These are phyloP conservation scores for Apiospora koreana DNA, from an alignment of 2,329 filamentous ascomycete genomes.

Conservation along the genomic window DNA sequence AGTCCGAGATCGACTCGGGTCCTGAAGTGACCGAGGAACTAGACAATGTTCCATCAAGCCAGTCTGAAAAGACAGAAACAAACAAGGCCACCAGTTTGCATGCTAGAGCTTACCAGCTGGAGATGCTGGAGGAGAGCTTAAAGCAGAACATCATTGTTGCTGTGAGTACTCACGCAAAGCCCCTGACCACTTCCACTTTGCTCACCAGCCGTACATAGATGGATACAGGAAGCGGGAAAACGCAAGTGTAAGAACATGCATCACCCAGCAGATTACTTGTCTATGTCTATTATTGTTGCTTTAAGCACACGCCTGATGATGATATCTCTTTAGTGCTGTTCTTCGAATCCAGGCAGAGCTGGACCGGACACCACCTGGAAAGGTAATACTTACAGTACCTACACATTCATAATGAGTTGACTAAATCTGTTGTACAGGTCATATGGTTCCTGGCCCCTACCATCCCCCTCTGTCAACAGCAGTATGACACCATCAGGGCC, in stretches of 20 bases:
- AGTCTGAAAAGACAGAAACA: constrained; percentile 13
- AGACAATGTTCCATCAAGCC: neutral
- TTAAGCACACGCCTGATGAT: constrained; percentile 21
- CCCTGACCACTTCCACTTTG: neutral
- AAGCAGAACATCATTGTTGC: constrained; percentile 71
- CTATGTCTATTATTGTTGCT: neutral
- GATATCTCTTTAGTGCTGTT: constrained; percentile 53
- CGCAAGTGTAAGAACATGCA: constrained; percentile 62
- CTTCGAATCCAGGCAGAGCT: constrained; percentile 68
- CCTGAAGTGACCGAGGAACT: constrained; percentile 6
- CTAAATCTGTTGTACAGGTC: constrained; percentile 38
- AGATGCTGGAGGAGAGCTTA: constrained; percentile 74
- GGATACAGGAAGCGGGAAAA: constrained; percentile 81
- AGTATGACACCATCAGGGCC: constrained; percentile 57
- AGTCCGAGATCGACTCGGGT: neutral
- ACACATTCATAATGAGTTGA: neutral
- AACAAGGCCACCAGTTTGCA: constrained; percentile 36
- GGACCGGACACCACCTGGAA: constrained; percentile 50
- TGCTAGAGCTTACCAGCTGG: constrained; percentile 67
- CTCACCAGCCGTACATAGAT: constrained; percentile 46
- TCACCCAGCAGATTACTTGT: neutral
- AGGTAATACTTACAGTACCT: constrained; percentile 49
- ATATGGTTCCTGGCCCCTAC: constrained; percentile 78
- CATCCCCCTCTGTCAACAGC: constrained; percentile 67
- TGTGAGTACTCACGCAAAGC: constrained; percentile 42